phyloP scores from a whole-genome alignment of 345 rosid genomes.

The Lepidium africanum region DNA sequence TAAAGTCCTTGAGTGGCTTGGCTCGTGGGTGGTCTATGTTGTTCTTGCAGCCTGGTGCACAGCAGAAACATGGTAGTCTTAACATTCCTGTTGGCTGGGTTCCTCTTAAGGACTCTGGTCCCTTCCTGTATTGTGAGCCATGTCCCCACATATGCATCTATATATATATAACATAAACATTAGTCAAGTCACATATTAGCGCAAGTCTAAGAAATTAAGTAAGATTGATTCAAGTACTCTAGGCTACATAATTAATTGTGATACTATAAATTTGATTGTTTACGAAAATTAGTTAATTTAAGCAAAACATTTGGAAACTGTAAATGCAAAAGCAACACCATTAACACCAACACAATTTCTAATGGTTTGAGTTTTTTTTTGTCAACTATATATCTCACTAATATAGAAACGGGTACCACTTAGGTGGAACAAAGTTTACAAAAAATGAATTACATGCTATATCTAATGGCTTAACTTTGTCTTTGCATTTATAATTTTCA shows the following conservation, averaged over 20 bases:
- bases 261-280: too few relatives aligned
- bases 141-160: slow-evolving; percentile 99
- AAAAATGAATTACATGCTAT: too few relatives aligned
- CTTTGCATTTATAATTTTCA: too few relatives aligned
- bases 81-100: slow-evolving; percentile 97
- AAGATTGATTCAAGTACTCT: background rate
- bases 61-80: slow-evolving; percentile 87
- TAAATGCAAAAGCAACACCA: too few relatives aligned
- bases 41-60: slow-evolving; percentile 89
- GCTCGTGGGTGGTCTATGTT: slow-evolving; percentile 91
- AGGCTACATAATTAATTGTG: background rate
- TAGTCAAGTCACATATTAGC: background rate
- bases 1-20: slow-evolving; percentile 79
- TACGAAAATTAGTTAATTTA: too few relatives aligned
- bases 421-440: too few relatives aligned
- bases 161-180: slow-evolving; percentile 12
- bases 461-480: too few relatives aligned
- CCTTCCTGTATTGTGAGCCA: slow-evolving; percentile 90
- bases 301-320: too few relatives aligned
- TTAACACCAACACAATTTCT: too few relatives aligned
- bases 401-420: too few relatives aligned
- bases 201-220: background rate
- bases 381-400: too few relatives aligned
- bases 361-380: too few relatives aligned
- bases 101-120: slow-evolving; percentile 87